Evolutionary conservation across 345 rosid genomes (phyloP).

Genomic region (Erodium maritimum): DNA sequence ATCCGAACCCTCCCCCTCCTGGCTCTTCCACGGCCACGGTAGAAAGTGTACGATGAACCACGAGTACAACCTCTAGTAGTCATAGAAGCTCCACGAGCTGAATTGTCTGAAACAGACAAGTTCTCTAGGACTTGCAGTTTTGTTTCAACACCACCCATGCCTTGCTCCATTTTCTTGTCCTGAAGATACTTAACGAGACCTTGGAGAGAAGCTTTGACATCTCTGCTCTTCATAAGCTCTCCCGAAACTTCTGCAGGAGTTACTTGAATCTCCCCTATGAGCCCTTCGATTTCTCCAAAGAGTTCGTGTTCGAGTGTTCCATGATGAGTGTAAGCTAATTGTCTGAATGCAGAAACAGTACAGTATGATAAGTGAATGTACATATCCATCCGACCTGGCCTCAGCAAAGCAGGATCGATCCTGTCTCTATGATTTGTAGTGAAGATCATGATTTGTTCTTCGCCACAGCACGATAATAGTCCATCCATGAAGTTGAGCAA

Average conservation of each 20-base stretch:
- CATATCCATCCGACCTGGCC: slow-evolving; percentile 49
- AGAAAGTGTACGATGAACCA: not conserved
- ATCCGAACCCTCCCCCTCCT: not conserved
- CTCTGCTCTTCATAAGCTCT: slow-evolving; percentile 33
- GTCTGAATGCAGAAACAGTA: slow-evolving; percentile 21
- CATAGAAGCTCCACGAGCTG: not conserved
- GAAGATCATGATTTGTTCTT: slow-evolving; percentile 35
- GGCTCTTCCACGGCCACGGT: not conserved
- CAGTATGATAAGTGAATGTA: slow-evolving; percentile 45
- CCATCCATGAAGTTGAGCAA: slow-evolving; percentile 40
- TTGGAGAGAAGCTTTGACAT: slow-evolving; percentile 10
- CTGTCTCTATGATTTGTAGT: slow-evolving; percentile 37
- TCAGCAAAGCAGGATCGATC: slow-evolving; percentile 32
- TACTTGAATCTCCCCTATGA: slow-evolving; percentile 18
- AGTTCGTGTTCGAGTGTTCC: slow-evolving; percentile 17
- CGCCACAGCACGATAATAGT: slow-evolving; percentile 40
- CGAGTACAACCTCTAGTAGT: not conserved
- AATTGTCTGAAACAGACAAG: not conserved
- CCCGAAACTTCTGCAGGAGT: slow-evolving; percentile 50
- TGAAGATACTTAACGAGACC: slow-evolving; percentile 20
- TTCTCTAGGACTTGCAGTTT: not conserved
- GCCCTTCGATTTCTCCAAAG: slow-evolving; percentile 25
- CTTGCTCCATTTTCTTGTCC: slow-evolving; percentile 16
- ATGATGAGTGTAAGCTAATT: slow-evolving; percentile 29
- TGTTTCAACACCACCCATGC: not conserved